A percentile compares a stretch with the other conserved stretches of the same genome.
Evolutionary conservation across 2,329 filamentous ascomycete species (phyloP).

Genomic region (Alternaria postmessia): DNA sequence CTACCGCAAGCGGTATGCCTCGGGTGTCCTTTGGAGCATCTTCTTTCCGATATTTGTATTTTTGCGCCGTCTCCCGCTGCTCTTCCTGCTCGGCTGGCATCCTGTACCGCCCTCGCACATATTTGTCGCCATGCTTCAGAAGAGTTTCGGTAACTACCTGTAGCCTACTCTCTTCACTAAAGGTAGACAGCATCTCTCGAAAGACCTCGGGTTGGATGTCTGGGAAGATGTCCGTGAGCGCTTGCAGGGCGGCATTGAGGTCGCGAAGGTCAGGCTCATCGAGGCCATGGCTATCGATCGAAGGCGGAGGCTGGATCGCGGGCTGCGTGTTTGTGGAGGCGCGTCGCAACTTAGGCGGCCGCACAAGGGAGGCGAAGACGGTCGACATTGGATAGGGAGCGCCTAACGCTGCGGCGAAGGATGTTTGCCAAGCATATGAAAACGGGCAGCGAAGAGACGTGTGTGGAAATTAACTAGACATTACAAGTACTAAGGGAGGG

Average conservation of each 20-base stretch:
- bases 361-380: constrained; percentile 48
- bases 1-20: constrained; percentile 58
- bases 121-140: constrained; percentile 74
- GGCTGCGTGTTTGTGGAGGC: constrained; percentile 19
- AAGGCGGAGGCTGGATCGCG: constrained; percentile 13
- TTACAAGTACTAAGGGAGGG: constrained; percentile 17
- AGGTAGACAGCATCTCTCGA: constrained; percentile 77
- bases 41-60: constrained; percentile 46
- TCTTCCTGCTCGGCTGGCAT: constrained; percentile 48
- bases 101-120: constrained; percentile 71
- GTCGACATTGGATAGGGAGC: constrained; percentile 38
- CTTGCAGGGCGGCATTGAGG: constrained; percentile 74
- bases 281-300: constrained; percentile 21
- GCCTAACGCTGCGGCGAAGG: constrained; percentile 14
- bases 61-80: constrained; percentile 41
- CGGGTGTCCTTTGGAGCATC: constrained; percentile 43
- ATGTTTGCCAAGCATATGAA: constrained; percentile 14
- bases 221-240: constrained; percentile 76
- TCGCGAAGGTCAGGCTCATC: constrained; percentile 71
- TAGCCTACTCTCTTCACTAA: constrained; percentile 78
- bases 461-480: constrained; percentile 20
- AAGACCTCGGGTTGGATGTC: constrained; percentile 84
- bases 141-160: constrained; percentile 80
- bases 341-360: constrained; percentile 33
- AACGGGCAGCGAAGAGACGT: not conserved